A percentile compares a stretch with the other conserved stretches of the same genome.
phyloP scores from a whole-genome alignment of 768 basidiomycete genomes.

The Leccinum ochraceum region DNA sequence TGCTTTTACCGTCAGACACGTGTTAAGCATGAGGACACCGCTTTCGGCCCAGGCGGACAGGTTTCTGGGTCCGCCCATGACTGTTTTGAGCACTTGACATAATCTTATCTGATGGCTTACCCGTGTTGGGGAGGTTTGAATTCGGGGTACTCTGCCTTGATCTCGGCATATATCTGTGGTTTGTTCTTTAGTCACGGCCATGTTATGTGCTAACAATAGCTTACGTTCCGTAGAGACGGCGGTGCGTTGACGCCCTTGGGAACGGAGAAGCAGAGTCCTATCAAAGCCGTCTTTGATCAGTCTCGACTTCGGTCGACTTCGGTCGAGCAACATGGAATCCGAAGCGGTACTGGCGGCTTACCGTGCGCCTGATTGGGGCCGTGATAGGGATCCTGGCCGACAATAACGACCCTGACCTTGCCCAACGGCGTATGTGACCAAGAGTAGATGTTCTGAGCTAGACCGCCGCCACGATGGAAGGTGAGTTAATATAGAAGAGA shows the following conservation, averaged over 20 bases:
- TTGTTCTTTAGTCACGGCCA: conserved; percentile 12
- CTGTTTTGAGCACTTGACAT: conserved; percentile 7
- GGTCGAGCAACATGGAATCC: neutral
- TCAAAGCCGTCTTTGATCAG: conserved; percentile 5
- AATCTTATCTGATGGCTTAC: conserved; percentile 45
- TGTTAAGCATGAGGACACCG: conserved; percentile 90
- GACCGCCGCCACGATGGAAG: conserved; percentile 14
- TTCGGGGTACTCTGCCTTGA: conserved; percentile 77
- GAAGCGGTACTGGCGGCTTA: conserved; percentile 33
- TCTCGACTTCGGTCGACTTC: conserved; percentile 11
- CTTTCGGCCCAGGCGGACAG: conserved; percentile 78
- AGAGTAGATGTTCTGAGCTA: conserved; percentile 84
- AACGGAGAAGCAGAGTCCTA: conserved; percentile 92
- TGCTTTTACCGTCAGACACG: conserved; percentile 86
- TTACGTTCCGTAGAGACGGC: conserved; percentile 80
- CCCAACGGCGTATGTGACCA: conserved; percentile 91
- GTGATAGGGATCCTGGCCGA: conserved; percentile 91
- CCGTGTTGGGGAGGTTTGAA: conserved; percentile 84
- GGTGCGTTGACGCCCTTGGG: conserved; percentile 71
- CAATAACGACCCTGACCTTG: conserved; percentile 83
- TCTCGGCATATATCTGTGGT: conserved; percentile 81
- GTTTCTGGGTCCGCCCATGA: conserved; percentile 50
- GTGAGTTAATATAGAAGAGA: conserved; percentile 9
- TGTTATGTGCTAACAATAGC: conserved; percentile 23
- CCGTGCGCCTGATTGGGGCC: conserved; percentile 82